Base-by-base conservation (phyloP, 106 monocot species). In the Acorus calamus region DNA sequence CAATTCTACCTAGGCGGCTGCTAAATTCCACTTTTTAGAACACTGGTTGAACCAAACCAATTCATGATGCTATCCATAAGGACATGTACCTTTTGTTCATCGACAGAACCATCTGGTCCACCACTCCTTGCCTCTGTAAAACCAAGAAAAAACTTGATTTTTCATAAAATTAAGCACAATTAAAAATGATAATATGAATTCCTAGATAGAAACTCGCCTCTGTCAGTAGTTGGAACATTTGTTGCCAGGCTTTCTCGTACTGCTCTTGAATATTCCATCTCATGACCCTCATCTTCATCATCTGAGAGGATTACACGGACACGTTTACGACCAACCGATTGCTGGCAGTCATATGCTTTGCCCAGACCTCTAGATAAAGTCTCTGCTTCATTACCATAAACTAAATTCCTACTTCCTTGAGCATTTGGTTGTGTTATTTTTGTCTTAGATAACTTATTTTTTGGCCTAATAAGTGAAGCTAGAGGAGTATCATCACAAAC, bases 271-370 rank as follows among this genome's bases (percentile, higher is more conserved):
- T 42, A 58, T 72, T 66, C 63, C 51, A 66, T 45, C 47, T 62
- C 55, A 53, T 66, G 44, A 71, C 7, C 47, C 4, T 79, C 81
- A 48, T 89, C 66, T 77, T 98, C 96, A 67, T 88, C 96, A 71
- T 98, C 96, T 63, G 96, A 98, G 50, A 98, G 68, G 56, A 98
- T 71, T 8, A 91, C 70, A 48, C 83, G 87, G 41, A 59, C 59
- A 65, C 91, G 82, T 72, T 91, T 98, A 52, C 87, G 77, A 47
- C 66, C 70, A 77, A 71, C 43, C 43, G 64, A 65, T 8, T 68
- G 73, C 47, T 72, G 69, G 60, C 71, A 68, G 64, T 69, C 43
- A 52, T 11, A 41, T 56, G 71, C 70, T 9, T 66, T 78, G 14
- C 6, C 65, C 55, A 62, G 63, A 76, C 58, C 54, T 69, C 50